Evolutionary conservation across 2,329 filamentous ascomycete species (phyloP), one percentile per base, ranked within the genome.

Genomic region (Cephalotrichum gorgonifer): DNA sequence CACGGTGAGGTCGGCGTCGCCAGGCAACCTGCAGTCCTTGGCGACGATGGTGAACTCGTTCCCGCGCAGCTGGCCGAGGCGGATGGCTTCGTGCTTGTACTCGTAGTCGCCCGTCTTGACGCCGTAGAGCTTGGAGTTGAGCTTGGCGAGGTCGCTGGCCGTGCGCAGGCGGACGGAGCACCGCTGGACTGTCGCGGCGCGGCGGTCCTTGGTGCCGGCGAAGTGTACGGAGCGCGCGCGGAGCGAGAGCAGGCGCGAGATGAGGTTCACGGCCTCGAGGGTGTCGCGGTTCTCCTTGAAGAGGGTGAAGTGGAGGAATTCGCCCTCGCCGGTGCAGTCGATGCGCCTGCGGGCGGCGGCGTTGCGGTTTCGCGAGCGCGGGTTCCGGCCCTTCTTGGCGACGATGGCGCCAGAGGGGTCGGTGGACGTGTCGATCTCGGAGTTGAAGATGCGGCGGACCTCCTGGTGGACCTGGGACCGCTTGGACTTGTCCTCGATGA

Each of bases 281-380:
- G 90, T 96, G 62, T 96, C 90, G 61, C 91, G 90, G 68, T 96
- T 96, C 68, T 95, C 90, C 68, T 96, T 96, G 77, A 91, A 94
- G 47, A 96, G 73, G 1, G 87, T 91, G 63, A 95, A 95, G 64
- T 95, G 89, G 14, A 95, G 70, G 63, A 88, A 93, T 44, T 89
- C 84, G 17, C 86, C 88, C 75, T 64, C 52, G 51, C 58, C 55
- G 54, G 53, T 47, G 44, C 53, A 54, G 14, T 51, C 49, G 11
- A 43, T 8, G 25, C 45, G 45, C 31, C 17, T 17, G n/a, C 30
- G 35, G 50, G 45, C 23, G 14, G 39, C 44, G 20, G 30, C 38
- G 41, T 45, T 50, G 23, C 39, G 26, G 41, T 43, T 47, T 35
- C 35, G 25, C 25, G 43, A 43, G 39, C 38, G 39, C 28, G 20